phyloP scores from a whole-genome alignment of 768 basidiomycete species.

The Auricularia cornea region DNA sequence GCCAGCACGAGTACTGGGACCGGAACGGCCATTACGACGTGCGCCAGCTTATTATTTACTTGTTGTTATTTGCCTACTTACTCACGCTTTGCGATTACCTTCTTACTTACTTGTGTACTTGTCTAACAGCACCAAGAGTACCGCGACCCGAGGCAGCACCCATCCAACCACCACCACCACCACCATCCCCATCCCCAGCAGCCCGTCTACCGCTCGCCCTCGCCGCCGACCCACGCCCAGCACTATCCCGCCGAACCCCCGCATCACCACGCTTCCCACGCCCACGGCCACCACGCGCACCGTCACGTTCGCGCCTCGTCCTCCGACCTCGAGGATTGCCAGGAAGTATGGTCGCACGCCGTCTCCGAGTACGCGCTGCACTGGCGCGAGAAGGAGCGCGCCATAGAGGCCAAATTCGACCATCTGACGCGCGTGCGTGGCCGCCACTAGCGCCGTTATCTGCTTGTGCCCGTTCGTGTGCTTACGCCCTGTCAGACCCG shows the following conservation, averaged over 20 bases:
- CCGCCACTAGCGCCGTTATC: background rate
- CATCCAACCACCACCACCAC: conserved; percentile 5
- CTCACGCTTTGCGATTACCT: conserved; percentile 8
- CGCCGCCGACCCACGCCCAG: background rate
- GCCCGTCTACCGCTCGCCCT: background rate
- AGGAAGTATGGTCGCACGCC: conserved; percentile 67
- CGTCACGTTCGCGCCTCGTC: conserved; percentile 27
- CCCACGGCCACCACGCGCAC: conserved; percentile 14
- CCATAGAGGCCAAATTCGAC: conserved; percentile 69
- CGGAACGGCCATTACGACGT: conserved; percentile 15
- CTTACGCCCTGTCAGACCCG: conserved; percentile 45
- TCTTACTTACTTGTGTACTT: conserved; percentile 7
- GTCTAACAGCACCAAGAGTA: conserved; percentile 25
- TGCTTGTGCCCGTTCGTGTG: background rate
- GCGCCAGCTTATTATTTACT: conserved; percentile 12
- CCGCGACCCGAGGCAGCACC: conserved; percentile 18
- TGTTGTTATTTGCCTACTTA: conserved; percentile 9
- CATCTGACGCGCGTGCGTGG: conserved; percentile 50
- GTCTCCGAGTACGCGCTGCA: conserved; percentile 61
- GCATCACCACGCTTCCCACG: conserved; percentile 24
- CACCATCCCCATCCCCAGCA: conserved; percentile 13
- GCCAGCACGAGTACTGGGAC: conserved; percentile 15
- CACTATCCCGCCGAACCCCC: conserved; percentile 12
- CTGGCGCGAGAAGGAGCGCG: conserved; percentile 63
- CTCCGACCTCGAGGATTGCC: conserved; percentile 76